Evolutionary conservation across 2,329 filamentous ascomycete genomes (phyloP).

Genomic region (Bipolaris gigantea): DNA sequence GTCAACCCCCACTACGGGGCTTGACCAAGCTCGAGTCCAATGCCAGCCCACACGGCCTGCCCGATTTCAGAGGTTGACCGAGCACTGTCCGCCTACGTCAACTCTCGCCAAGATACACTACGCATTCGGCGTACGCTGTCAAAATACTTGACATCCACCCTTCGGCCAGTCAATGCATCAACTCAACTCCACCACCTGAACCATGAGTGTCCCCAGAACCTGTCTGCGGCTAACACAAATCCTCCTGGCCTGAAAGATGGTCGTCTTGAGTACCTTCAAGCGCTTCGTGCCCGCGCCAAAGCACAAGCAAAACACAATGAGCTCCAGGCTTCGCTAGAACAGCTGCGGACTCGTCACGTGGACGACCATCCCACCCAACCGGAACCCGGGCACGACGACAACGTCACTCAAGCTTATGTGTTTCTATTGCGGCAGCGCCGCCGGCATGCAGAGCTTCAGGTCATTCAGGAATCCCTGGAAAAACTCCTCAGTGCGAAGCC

Average conservation of each 20-base stretch:
- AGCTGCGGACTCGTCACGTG: conserved; percentile 30
- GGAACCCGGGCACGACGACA: conserved; percentile 36
- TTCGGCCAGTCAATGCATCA: conserved; percentile 31
- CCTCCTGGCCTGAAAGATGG: conserved; percentile 47
- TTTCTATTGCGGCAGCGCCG: conserved; percentile 51
- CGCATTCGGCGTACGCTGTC: conserved; percentile 41
- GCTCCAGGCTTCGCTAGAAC: conserved; percentile 35
- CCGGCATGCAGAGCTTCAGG: conserved; percentile 50
- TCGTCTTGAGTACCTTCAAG: conserved; percentile 51
- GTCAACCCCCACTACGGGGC: background rate
- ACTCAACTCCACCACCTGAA: conserved; percentile 39
- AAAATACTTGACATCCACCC: conserved; percentile 35
- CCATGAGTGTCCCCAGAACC: conserved; percentile 33
- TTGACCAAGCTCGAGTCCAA: conserved; percentile 5
- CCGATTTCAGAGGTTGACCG: conserved; percentile 44
- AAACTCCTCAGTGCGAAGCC: conserved; percentile 43
- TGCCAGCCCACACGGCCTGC: conserved; percentile 35
- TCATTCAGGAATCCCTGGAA: conserved; percentile 52
- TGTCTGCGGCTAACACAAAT: conserved; percentile 28
- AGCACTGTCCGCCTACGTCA: conserved; percentile 41
- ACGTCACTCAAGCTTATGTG: conserved; percentile 44
- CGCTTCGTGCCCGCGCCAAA: conserved; percentile 47
- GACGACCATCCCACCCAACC: conserved; percentile 34
- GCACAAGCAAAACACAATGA: conserved; percentile 46
- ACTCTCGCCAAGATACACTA: conserved; percentile 42